Evolutionary conservation across 257 asterid genomes (phyloP), one percentile per base, ranked within the genome.

Genomic region (Solanum bulbocastanum): DNA sequence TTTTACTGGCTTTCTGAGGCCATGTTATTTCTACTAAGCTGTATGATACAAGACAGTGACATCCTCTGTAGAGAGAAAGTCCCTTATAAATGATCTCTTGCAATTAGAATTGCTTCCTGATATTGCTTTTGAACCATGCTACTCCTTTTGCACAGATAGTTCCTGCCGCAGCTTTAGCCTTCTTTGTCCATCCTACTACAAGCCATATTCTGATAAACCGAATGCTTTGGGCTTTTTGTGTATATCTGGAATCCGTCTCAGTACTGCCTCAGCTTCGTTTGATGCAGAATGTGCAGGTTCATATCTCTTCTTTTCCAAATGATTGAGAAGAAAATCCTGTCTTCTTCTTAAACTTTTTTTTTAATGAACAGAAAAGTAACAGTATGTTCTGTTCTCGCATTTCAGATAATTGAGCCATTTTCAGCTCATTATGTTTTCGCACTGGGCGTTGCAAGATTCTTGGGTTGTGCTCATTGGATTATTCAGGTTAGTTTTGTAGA

Each of bases 391-490:
- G 37, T 82, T 3, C 42, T 46, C 83, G 37, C 52, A 52, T 89
- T 46, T 62, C 95, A 96, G 99, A 92, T 95, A 94, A 91, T 97
- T 15, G 99, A 97, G 91, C 98, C 99, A 66, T 97, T 95, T 79
- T 95, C 99, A 4, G 98, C 98, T 72, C 96, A 96, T 87, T 96
- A 96, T 44, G 99, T 97, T 84, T 97, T 97, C 68, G 99, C 99
- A 1, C 92, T 97, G 60, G 99, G 99, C 1, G 87, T 97, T 10
- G 94, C 99, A 32, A 92, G 99, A 88, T 97, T 96, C 87, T 75
- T 97, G 52, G 95, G 96, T 42, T 97, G 95, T 83, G 99, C 98
- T 88, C 99, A 97, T 88, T 97, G 99, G 99, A 93, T 96, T 89
- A 91, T 97, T 89, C 94, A 93, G 99, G 99, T 94, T 52, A 89